A percentile compares a stretch with the other conserved stretches of the same genome.
These are phyloP conservation scores for Vitis rotundifolia DNA, from an alignment of 164 flowering plant species.

Conservation along the genomic window DNA sequence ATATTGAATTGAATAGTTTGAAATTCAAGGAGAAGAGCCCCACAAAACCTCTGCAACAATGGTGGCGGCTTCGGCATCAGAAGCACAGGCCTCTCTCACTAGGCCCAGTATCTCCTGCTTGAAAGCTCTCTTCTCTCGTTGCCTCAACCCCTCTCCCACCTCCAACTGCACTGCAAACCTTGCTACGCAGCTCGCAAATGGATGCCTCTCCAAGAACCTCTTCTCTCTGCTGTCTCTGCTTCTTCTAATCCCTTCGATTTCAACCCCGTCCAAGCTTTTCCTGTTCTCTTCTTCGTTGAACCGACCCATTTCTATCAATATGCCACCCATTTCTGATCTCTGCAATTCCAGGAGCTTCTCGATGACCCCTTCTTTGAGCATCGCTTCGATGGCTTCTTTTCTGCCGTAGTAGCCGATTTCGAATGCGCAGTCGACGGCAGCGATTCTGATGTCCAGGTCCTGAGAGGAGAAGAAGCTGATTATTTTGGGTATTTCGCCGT, in stretches of 20 bases:
- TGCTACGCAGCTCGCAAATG: constrained; percentile 83
- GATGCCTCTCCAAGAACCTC: constrained; percentile 46
- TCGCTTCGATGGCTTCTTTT: constrained; percentile 81
- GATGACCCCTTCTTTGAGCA: constrained; percentile 66
- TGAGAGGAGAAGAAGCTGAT: constrained; percentile 36
- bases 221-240: constrained; percentile 31
- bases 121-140: constrained; percentile 76
- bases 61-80: constrained; percentile 79
- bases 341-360: constrained; percentile 73
- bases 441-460: constrained; percentile 27
- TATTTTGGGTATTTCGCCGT: constrained; percentile 54
- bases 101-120: constrained; percentile 67
- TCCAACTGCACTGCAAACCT: constrained; percentile 85
- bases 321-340: constrained; percentile 63
- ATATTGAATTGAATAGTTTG: no score
- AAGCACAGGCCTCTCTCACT: constrained; percentile 55
- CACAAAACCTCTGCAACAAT: constrained; percentile 85
- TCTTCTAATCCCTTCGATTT: constrained; percentile 8
- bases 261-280: background rate
- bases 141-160: constrained; percentile 90
- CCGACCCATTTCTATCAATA: constrained; percentile 50
- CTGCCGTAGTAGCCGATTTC: constrained; percentile 89
- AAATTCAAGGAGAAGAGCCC: constrained; percentile 75
- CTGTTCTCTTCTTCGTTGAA: constrained; percentile 20
- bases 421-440: constrained; percentile 65